phyloP scores from a whole-genome alignment of 345 rosid genomes.

The Viola odorata region DNA sequence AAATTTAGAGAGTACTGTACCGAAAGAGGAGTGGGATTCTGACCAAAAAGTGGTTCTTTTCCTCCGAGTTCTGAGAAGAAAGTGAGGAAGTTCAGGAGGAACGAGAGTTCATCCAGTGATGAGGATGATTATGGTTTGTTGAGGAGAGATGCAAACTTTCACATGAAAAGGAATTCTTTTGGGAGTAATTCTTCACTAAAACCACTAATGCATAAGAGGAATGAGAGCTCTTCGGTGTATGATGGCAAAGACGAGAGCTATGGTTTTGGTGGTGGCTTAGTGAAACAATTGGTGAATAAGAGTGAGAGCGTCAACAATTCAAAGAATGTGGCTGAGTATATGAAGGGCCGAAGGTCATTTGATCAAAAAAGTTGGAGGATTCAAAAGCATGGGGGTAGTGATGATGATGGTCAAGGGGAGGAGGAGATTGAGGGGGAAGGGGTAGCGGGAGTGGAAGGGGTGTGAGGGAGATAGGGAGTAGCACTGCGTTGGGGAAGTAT shows the following conservation, averaged over 20 bases:
- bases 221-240: too few species aligned
- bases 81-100: constrained; percentile 30
- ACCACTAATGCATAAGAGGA: background rate
- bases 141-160: constrained; percentile 19
- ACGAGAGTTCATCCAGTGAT: constrained; percentile 42
- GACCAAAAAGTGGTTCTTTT: constrained; percentile 1
- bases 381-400: constrained; percentile 45
- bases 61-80: constrained; percentile 12
- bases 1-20: constrained; percentile 45
- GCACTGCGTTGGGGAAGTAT: constrained; percentile 65
- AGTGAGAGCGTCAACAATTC: background rate
- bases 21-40: constrained; percentile 20
- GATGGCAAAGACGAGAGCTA: background rate
- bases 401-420: constrained; percentile 31
- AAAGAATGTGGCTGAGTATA: background rate
- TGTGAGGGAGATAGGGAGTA: constrained; percentile 52
- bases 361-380: constrained; percentile 30
- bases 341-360: constrained; percentile 9
- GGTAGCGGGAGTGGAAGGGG: constrained; percentile 39
- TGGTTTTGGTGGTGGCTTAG: background rate
- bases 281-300: background rate
- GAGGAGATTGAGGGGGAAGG: constrained; percentile 30
- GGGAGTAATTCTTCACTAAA: background rate
- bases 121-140: constrained; percentile 17
- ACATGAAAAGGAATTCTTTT: too few species aligned